Percentiles rank a stretch among this genome's conserved stretches.
Conservation (phyloP, 371 early-diverging fungal genomes). For the Rhizomucor miehei region DNA sequence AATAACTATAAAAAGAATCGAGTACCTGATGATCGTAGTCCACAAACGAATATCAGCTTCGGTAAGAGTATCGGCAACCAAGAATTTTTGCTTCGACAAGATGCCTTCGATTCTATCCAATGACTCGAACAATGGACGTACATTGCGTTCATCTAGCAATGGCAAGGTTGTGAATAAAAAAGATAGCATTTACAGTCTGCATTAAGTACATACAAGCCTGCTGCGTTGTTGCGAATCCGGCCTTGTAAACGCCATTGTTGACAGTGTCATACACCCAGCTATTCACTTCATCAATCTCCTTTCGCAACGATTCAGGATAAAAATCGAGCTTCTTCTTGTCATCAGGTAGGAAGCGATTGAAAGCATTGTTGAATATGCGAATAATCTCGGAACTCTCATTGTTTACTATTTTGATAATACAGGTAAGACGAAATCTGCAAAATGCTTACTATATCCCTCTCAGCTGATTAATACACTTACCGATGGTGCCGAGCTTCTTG, state of each 20-base stretch:
- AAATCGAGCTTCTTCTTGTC: conserved; percentile 64
- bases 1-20: too few species aligned
- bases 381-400: conserved; percentile 97
- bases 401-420: conserved; percentile 61
- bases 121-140: conserved; percentile 68
- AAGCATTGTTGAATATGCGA: conserved; percentile 88
- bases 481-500: conserved; percentile 86
- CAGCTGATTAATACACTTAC: conserved; percentile 22
- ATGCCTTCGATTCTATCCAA: conserved; percentile 85
- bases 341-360: conserved; percentile 68
- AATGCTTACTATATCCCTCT: background rate
- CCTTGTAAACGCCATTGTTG: conserved; percentile 86
- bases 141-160: conserved; percentile 70
- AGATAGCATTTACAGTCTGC: too few species aligned
- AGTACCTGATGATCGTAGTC: conserved; percentile 84
- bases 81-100: conserved; percentile 66
- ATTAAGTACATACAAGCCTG: conserved; percentile 60
- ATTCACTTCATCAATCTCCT: conserved; percentile 84
- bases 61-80: conserved; percentile 78
- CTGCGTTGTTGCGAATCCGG: conserved; percentile 92
- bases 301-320: conserved; percentile 75
- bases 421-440: background rate
- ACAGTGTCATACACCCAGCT: conserved; percentile 87
- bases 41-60: conserved; percentile 92
- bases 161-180: background rate